Conservation (phyloP, 2,329 filamentous ascomycete species). For the Aspergillus hortae region DNA sequence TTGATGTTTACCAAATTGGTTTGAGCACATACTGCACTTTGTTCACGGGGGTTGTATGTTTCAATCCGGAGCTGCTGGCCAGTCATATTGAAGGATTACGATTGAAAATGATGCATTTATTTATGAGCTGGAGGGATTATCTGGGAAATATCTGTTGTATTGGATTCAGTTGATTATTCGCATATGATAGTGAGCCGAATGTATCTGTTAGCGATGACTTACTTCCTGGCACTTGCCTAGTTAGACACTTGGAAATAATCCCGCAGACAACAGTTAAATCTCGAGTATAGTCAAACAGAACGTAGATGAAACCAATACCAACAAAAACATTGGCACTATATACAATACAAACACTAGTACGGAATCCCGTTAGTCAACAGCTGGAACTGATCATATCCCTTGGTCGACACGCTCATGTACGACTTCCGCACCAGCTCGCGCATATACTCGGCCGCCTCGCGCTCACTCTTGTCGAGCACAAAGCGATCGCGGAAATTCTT, state of each 20-base stretch:
- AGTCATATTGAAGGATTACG: neutral
- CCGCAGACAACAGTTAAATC: too few relatives aligned
- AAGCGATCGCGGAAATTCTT: conserved; percentile 90
- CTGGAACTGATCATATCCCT: conserved; percentile 97
- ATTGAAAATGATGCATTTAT: neutral
- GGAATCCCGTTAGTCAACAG: conserved; percentile 95
- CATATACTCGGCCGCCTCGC: conserved; percentile 94
- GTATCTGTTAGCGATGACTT: too few relatives aligned
- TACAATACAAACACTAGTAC: conserved; percentile 54
- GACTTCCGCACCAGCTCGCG: conserved; percentile 84
- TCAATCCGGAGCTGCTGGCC: neutral
- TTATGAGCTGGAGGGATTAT: neutral
- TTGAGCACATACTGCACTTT: neutral
- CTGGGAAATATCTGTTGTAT: too few relatives aligned
- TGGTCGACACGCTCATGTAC: conserved; percentile 84
- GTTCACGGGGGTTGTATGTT: neutral
- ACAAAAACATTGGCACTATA: neutral
- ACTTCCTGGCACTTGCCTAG: too few relatives aligned
- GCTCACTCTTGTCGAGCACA: conserved; percentile 84
- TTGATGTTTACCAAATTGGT: too few relatives aligned
- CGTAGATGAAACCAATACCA: neutral
- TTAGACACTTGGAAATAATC: too few relatives aligned
- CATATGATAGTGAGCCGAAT: too few relatives aligned
- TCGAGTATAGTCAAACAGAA: too few relatives aligned
- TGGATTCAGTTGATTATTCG: too few relatives aligned